Conservation (phyloP, 345 rosid species). For the Boechera stricta region DNA sequence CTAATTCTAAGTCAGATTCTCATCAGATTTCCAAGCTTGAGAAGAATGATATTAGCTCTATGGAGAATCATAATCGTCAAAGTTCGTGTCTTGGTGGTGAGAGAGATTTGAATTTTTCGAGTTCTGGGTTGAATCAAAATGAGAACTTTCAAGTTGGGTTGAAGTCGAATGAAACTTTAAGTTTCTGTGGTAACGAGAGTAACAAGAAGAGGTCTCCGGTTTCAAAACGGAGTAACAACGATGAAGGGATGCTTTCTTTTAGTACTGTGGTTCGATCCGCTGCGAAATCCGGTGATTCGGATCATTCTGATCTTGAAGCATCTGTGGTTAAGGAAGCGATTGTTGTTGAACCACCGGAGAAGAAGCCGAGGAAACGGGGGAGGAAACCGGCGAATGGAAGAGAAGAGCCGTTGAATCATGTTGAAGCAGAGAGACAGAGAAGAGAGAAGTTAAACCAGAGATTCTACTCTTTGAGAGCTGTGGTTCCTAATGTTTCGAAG, state of each 20-base stretch:
- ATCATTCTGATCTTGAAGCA: slow-evolving; percentile 93
- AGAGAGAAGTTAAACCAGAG: slow-evolving; percentile 98
- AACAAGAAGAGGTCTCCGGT: slow-evolving; percentile 71
- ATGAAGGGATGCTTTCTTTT: slow-evolving; percentile 89
- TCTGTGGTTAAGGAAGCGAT: slow-evolving; percentile 88
- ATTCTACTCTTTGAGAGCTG: slow-evolving; percentile 91
- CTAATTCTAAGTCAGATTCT: slow-evolving; percentile 45
- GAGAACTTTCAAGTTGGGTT: slow-evolving; percentile 62
- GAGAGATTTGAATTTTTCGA: slow-evolving; percentile 72
- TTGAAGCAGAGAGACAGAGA: slow-evolving; percentile 99
- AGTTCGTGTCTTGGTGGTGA: slow-evolving; percentile 39
- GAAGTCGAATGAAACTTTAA: slow-evolving; percentile 73
- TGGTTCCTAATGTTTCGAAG: slow-evolving; percentile 97
- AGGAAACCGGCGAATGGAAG: slow-evolving; percentile 98
- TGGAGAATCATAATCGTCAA: slow-evolving; percentile 4
- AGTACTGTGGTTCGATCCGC: slow-evolving; percentile 68
- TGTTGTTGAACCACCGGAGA: slow-evolving; percentile 79
- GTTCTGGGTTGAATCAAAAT: slow-evolving; percentile 46
- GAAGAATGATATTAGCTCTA: slow-evolving; percentile 27
- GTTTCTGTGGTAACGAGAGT: slow-evolving; percentile 48
- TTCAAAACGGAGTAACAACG: slow-evolving; percentile 50
- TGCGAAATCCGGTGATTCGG: slow-evolving; percentile 70
- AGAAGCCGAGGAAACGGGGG: slow-evolving; percentile 92
- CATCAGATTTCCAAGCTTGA: slow-evolving; percentile 39
- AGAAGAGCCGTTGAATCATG: slow-evolving; percentile 99